Conservation (phyloP, 768 basidiomycete species). For the Hericium coralloides region DNA sequence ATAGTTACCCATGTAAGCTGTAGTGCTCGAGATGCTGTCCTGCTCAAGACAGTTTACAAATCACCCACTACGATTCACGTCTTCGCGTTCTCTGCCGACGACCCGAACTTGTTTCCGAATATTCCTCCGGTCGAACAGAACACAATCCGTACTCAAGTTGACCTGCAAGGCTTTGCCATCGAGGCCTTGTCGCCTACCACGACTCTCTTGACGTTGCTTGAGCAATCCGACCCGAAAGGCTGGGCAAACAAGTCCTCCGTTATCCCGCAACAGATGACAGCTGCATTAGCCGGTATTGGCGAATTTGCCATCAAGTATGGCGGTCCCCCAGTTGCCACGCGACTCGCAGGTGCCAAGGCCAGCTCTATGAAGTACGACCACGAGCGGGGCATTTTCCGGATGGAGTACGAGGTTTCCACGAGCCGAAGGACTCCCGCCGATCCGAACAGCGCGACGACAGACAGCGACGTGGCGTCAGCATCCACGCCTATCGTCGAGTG, state of each 20-base stretch:
- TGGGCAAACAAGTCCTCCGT: slow-evolving; percentile 91
- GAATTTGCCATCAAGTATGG: slow-evolving; percentile 95
- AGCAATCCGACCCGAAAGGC: slow-evolving; percentile 95
- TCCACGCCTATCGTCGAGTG: slow-evolving; percentile 62
- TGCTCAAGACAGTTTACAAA: slow-evolving; percentile 94
- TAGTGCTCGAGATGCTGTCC: slow-evolving; percentile 84
- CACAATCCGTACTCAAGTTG: slow-evolving; percentile 90
- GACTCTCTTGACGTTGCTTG: slow-evolving; percentile 84
- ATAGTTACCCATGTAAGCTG: neutral
- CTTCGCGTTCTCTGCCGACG: slow-evolving; percentile 91
- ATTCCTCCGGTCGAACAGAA: slow-evolving; percentile 60
- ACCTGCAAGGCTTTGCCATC: slow-evolving; percentile 97
- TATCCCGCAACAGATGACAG: slow-evolving; percentile 88
- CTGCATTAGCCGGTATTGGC: slow-evolving; percentile 80
- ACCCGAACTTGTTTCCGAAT: slow-evolving; percentile 75
- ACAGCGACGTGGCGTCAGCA: slow-evolving; percentile 16
- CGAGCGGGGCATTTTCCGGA: slow-evolving; percentile 68
- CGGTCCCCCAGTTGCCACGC: slow-evolving; percentile 85
- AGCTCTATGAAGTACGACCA: slow-evolving; percentile 78
- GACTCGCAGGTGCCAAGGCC: slow-evolving; percentile 70
- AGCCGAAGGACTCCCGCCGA: slow-evolving; percentile 30
- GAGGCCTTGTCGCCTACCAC: slow-evolving; percentile 93
- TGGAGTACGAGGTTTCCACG: slow-evolving; percentile 73
- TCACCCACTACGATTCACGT: slow-evolving; percentile 92
- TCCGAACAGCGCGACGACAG: slow-evolving; percentile 5